Conservation (phyloP, 2,329 filamentous ascomycete genomes). For the Chaetomiaceae sp. region DNA sequence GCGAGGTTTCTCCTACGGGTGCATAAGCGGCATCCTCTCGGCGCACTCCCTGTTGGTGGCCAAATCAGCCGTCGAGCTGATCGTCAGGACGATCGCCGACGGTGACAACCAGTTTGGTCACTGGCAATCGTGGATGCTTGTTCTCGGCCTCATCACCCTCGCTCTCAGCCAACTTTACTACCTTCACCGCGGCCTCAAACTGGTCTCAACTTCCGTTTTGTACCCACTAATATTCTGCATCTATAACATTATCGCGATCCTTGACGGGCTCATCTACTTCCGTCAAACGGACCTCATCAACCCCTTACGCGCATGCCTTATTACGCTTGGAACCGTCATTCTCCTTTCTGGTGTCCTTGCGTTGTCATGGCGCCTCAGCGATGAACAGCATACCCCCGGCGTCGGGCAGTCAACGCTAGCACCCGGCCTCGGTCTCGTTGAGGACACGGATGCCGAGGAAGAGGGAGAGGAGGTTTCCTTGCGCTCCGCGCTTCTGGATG, state of each 20-base stretch:
- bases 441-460: constrained; percentile 61
- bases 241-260: constrained; percentile 97
- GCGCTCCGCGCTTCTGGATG: constrained; percentile 42
- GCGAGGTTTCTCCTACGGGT: constrained; percentile 81
- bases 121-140: constrained; percentile 91
- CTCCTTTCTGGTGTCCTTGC: constrained; percentile 84
- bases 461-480: constrained; percentile 55
- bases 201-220: constrained; percentile 90
- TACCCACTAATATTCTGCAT: constrained; percentile 98
- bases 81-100: constrained; percentile 81
- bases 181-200: constrained; percentile 85
- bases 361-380: constrained; percentile 87
- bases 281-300: constrained; percentile 77
- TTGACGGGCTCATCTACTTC: constrained; percentile 97
- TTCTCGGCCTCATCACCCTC: constrained; percentile 72
- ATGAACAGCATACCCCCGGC: constrained; percentile 60
- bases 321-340: constrained; percentile 80
- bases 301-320: constrained; percentile 69
- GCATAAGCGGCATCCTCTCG: constrained; percentile 86
- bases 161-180: constrained; percentile 93
- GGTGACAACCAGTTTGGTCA: constrained; percentile 88
- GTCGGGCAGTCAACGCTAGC: constrained; percentile 66
- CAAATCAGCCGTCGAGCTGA: constrained; percentile 91
- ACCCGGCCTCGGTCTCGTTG: constrained; percentile 76
- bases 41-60: constrained; percentile 90